Evolutionary conservation across 2,329 filamentous ascomycete species (phyloP).

Genomic region (Pleoardoris graminearum): DNA sequence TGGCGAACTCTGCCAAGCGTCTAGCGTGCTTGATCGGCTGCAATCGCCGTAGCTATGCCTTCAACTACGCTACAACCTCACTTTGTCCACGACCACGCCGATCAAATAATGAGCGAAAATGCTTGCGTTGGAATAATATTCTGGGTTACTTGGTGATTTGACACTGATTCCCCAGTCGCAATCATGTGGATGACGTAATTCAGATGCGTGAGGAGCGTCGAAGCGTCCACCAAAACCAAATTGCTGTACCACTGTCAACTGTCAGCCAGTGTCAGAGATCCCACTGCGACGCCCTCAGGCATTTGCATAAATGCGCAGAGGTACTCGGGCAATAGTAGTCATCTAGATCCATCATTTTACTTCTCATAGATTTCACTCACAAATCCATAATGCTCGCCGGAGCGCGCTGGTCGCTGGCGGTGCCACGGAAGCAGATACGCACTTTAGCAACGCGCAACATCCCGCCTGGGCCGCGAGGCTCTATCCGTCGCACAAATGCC

Average conservation of each 20-base stretch:
- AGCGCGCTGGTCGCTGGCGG: slow-evolving; percentile 32
- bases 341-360: neutral
- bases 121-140: too few species aligned
- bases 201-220: neutral
- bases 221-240: too few species aligned
- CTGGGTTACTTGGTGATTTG: too few species aligned
- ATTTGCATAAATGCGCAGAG: neutral
- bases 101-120: too few species aligned
- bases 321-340: neutral
- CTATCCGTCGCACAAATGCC: slow-evolving; percentile 23
- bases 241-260: too few species aligned
- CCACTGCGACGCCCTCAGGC: too few species aligned
- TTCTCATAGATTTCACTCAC: neutral
- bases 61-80: too few species aligned
- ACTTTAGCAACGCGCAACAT: slow-evolving; percentile 28
- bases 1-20: slow-evolving; percentile 1
- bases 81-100: too few species aligned
- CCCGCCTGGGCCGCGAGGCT: slow-evolving; percentile 29
- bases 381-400: slow-evolving; percentile 28
- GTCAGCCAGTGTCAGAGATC: too few species aligned
- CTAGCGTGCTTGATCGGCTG: neutral
- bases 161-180: too few species aligned
- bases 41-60: neutral
- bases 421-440: slow-evolving; percentile 29
- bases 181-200: neutral